Evolutionary conservation across 352 stramenopile genomes (phyloP), one percentile per base, ranked within the genome.

Genomic region (Pythium apleroticum): DNA sequence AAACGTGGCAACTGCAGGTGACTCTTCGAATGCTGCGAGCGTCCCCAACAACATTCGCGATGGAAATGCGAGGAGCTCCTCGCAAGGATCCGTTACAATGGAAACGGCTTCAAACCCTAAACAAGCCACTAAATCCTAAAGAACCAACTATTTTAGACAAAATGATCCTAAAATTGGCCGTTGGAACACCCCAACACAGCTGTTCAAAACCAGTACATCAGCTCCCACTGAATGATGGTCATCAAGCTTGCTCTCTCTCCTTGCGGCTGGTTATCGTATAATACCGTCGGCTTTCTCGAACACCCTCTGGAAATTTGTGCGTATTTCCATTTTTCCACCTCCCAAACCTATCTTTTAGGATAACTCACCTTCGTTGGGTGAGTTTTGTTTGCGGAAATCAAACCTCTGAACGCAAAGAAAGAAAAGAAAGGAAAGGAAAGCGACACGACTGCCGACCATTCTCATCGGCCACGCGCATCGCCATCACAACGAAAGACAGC

Each of bases 1-100:
- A 37, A 55, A 37, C 49, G 28, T 33, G 24, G 25, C 49, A 37
- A 63, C 64, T 69, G 54, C 37, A 17, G n/a, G 43, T 50, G 43
- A 28, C 43, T 50, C 43, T 50, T 50, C 43, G 43, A 50, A 49
- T 2, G n/a, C n/a, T n/a, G n/a, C n/a, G n/a, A n/a, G n/a, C n/a
- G 17, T 19, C 22, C 20, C 43, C 9, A 15, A 15, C 20, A 25
- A 20, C 43, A 50, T 50, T 50, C 43, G n/a, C 41, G 41, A 48
- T 25, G 41, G 41, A 50, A 28, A 50, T 28, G 39, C 39, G 39
- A 46, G 19, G 39, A 46, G 39, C 39, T 46, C 39, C 19, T 46
- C 39, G 17, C 8, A 10, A 41, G 6, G 19, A 50, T 50, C 43
- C 43, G 43, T 50, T 50, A 50, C 43, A 24, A 19, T 24, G 19